phyloP scores from a whole-genome alignment of 2,329 filamentous ascomycete genomes.

The Colletotrichum lindemuthianum region DNA sequence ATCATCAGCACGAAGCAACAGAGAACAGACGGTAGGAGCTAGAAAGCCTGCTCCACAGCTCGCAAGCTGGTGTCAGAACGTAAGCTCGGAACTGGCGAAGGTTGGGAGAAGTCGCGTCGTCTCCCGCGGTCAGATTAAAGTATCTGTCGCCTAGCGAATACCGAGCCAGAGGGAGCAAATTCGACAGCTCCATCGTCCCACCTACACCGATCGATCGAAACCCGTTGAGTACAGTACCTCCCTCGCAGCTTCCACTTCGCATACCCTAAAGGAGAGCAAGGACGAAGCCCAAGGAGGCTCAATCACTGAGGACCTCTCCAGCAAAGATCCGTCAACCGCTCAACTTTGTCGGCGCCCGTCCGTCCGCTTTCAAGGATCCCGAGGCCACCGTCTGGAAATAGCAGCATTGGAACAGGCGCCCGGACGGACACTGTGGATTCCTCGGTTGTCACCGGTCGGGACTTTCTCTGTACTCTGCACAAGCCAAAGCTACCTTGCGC shows the following conservation, averaged over 20 bases:
- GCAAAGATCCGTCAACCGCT: conserved; percentile 6
- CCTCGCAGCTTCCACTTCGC: not conserved
- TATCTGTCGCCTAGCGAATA: not conserved
- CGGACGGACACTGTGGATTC: conserved; percentile 18
- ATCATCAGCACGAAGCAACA: too few relatives aligned
- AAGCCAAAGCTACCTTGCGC: not conserved
- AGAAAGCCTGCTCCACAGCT: not conserved
- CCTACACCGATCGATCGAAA: conserved; percentile 31
- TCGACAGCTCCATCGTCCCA: conserved; percentile 16
- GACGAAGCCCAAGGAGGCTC: conserved; percentile 14
- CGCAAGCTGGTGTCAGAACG: conserved; percentile 19
- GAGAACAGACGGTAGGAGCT: too few relatives aligned
- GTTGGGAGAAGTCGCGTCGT: conserved; percentile 1
- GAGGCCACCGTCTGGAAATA: conserved; percentile 22
- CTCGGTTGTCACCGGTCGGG: conserved; percentile 31
- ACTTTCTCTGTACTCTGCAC: not conserved
- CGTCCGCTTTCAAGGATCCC: conserved; percentile 27
- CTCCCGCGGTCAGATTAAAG: not conserved
- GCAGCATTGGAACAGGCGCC: conserved; percentile 7
- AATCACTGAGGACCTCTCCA: conserved; percentile 5
- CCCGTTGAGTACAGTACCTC: not conserved
- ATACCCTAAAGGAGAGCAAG: not conserved
- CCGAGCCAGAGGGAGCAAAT: not conserved
- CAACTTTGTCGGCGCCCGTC: not conserved
- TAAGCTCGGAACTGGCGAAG: not conserved